Base-by-base conservation (phyloP, 148 eudicot species). In the Vaccinium darrowii region DNA sequence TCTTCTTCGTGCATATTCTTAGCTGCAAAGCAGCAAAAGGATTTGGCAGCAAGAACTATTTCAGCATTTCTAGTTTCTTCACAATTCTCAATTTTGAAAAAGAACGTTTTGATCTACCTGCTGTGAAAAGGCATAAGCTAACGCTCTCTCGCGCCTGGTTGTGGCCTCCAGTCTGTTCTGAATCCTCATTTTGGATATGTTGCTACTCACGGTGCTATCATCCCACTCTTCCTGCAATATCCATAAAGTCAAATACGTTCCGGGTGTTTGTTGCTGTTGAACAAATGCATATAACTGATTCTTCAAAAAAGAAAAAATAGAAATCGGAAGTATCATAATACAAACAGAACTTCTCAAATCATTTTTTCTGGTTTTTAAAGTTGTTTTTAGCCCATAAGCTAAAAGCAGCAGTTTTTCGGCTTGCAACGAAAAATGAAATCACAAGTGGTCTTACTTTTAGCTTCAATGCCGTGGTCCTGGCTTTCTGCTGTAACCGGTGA, bases 121-220 rank as follows among this genome's bases (percentile, higher is more conserved):
- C 86, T 95, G 98, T 56, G 97, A 91, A 84, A 95, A 95, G 43
- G 98, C 98, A 88, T 95, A 95, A 33, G 97, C 97, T 25, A 95
- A 90, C 33, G 98, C 98, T 79, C 94, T 92, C 84, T 95, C 98
- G 47, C 98, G 95, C 88, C 98, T 90, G 8, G 98, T 93, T 83
- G 92, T 93, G 80, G 98, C 98, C 86, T 95, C 98, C 62, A 90
- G 78, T 86, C 90, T 92, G 87, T 91, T 89, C 87, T 89, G 94
- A 36, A 86, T 84, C 85, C 93, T 93, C 95, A 91, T 89, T 86
- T 90, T 91, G 60, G 92, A 84, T 67, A 89, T 88, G 78, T 84
- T 90, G 90, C 97, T 93, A 76, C 93, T 90, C 49, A 92, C 88
- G 0, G 92, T 92, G 93, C 98, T 95, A 82, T 92, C 93, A 79